These are phyloP conservation scores for Acanthamoeba royreba DNA, from an alignment of 208 protist species.

Conservation along the genomic window DNA sequence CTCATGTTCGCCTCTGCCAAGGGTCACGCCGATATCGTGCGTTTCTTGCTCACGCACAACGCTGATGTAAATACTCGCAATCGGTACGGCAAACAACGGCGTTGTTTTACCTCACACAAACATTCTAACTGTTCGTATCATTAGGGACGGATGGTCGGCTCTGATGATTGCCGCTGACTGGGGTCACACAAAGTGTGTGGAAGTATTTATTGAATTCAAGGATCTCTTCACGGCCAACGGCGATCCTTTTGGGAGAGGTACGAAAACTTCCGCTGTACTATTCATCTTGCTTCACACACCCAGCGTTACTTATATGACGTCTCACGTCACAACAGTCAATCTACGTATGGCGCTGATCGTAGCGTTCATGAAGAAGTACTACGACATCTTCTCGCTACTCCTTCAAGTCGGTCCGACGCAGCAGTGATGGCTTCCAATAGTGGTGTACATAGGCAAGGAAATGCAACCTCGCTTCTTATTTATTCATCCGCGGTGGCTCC, in stretches of 20 bases:
- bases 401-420: background rate
- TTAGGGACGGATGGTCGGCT: background rate
- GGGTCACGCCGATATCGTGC: slow-evolving; percentile 5
- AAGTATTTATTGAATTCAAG: slow-evolving; percentile 1
- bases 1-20: slow-evolving; percentile 6
- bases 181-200: background rate
- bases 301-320: no score
- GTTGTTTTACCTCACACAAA: background rate
- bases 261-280: background rate
- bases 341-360: slow-evolving; percentile 5
- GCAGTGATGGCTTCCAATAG: no score
- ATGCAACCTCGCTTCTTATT: no score
- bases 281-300: no score
- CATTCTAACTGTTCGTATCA: no score
- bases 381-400: background rate
- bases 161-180: slow-evolving; percentile 2
- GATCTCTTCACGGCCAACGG: background rate
- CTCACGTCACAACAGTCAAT: no score
- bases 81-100: background rate
- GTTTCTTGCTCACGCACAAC: background rate
- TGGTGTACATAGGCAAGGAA: no score
- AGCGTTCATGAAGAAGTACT: slow-evolving; percentile 33
- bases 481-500: no score
- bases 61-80: slow-evolving; percentile 21
- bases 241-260: background rate